Conservation (phyloP, 2,329 filamentous ascomycete genomes). For the Colletotrichum zoysiae region DNA sequence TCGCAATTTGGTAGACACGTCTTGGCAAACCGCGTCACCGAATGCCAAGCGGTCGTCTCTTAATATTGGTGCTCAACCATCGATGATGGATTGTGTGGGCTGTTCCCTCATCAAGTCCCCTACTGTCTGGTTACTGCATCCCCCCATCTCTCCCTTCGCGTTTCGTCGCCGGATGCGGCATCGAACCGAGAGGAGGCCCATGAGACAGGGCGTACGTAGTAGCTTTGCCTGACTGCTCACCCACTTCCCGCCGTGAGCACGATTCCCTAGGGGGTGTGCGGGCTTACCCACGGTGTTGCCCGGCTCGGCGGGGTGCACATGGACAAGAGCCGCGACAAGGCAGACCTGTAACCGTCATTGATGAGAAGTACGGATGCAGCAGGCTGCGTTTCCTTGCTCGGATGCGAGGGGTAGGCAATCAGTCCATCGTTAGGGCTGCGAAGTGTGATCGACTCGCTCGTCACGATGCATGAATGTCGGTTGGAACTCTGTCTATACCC, state of each 20-base stretch:
- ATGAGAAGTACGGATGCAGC: neutral
- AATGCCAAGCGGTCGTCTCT: conserved; percentile 30
- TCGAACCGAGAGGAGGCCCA: neutral
- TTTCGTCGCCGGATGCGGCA: neutral
- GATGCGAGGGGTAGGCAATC: neutral
- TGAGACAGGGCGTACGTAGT: neutral
- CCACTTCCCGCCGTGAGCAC: conserved; percentile 5
- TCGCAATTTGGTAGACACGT: conserved; percentile 24
- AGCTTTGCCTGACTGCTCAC: conserved; percentile 6
- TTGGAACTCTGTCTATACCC: neutral
- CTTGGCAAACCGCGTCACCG: conserved; percentile 22
- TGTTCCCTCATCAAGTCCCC: neutral
- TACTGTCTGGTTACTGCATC: neutral
- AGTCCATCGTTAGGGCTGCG: neutral
- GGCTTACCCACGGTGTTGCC: neutral
- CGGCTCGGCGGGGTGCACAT: neutral
- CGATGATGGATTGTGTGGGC: neutral
- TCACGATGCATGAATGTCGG: conserved; percentile 9
- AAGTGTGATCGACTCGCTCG: neutral
- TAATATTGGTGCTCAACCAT: conserved; percentile 5
- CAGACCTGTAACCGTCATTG: neutral
- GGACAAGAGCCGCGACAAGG: neutral
- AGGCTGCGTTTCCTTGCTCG: neutral
- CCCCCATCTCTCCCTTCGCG: neutral
- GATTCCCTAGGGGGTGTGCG: neutral